Evolutionary conservation across 2,329 filamentous ascomycete species (phyloP).

Genomic region (Aspergillus candidus): DNA sequence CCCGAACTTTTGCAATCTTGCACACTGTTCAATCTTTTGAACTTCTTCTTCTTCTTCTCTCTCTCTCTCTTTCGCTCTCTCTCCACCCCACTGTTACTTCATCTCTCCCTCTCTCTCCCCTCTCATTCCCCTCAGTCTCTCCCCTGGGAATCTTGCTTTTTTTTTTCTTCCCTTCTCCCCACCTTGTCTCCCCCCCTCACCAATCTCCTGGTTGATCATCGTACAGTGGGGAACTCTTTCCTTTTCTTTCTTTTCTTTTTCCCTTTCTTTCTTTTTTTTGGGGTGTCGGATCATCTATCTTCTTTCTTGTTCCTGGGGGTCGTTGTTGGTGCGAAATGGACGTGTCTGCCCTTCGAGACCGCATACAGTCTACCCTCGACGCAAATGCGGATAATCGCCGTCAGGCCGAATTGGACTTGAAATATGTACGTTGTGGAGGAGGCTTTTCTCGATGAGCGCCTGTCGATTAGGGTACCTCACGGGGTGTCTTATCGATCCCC

Average conservation of each 20-base stretch:
- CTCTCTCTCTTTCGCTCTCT: not conserved
- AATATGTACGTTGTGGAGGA: constrained; percentile 48
- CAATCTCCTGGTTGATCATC: no score
- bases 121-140: constrained; percentile 12
- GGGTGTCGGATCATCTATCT: constrained; percentile 15
- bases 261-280: constrained; percentile 13
- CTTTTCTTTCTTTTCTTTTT: constrained; percentile 1
- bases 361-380: constrained; percentile 60
- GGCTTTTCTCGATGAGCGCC: not conserved
- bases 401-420: constrained; percentile 59
- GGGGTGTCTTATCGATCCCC: no score
- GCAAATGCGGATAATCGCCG: constrained; percentile 56
- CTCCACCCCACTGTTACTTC: not conserved
- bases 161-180: constrained; percentile 8
- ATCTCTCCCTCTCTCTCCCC: constrained; percentile 6
- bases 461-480: constrained; percentile 8
- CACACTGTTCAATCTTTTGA: constrained; percentile 3
- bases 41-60: constrained; percentile 1
- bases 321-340: constrained; percentile 48
- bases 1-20: constrained; percentile 12
- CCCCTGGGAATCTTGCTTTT: constrained; percentile 5
- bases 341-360: constrained; percentile 54
- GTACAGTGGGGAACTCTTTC: no score
- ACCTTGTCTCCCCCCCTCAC: not conserved
- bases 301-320: constrained; percentile 27